Percentiles rank a stretch among this genome's conserved stretches.
Conservation (phyloP, 306 rosid genomes). For the Luffa acutangula region DNA sequence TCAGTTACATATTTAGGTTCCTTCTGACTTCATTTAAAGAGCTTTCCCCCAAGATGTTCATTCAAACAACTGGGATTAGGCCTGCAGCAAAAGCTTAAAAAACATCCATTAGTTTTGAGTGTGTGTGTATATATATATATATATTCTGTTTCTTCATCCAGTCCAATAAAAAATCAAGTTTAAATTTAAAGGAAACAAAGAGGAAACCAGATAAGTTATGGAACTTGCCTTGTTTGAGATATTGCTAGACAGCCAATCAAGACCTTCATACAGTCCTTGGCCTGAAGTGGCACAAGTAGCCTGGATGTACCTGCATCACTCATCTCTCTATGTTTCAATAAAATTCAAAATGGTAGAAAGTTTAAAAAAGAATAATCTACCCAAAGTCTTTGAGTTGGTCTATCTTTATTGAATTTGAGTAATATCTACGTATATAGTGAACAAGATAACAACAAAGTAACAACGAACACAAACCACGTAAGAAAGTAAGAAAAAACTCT, state of each 20-base stretch:
- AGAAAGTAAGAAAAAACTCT: neutral
- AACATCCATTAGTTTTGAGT: neutral
- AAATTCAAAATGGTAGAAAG: neutral
- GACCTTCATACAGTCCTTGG: conserved; percentile 73
- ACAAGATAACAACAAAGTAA: neutral
- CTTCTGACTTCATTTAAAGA: neutral
- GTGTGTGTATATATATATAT: neutral
- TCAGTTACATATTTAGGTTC: neutral
- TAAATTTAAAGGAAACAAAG: neutral
- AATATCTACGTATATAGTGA: neutral
- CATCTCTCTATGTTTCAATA: neutral
- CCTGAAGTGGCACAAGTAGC: conserved; percentile 39
- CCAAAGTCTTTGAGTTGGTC: neutral
- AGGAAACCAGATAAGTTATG: neutral
- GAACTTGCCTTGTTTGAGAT: conserved; percentile 42
- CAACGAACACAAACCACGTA: neutral
- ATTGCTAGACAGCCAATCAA: conserved; percentile 81
- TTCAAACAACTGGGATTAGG: neutral
- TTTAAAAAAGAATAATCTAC: neutral
- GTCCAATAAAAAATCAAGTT: neutral
- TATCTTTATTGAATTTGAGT: neutral
- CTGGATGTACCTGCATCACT: conserved; percentile 46
- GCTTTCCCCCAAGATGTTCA: neutral
- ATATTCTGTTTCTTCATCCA: neutral
- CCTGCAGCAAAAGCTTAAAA: neutral